These are phyloP conservation scores for Triticum turgidum DNA, from an alignment of 176 grass and related monocot species.

Conservation along the genomic window DNA sequence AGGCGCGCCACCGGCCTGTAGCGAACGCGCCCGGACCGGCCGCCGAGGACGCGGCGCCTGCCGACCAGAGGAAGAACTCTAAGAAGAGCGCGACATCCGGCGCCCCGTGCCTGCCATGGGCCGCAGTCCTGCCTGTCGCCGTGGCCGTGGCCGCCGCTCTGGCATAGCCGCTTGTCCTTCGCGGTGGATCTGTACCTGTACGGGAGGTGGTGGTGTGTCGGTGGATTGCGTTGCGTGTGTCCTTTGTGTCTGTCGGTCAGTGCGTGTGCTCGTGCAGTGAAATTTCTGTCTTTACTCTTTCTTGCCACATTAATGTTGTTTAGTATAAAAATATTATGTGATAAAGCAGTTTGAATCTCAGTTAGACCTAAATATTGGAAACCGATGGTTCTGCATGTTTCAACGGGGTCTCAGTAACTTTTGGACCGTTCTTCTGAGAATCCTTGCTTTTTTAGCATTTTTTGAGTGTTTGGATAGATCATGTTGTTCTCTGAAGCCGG, in stretches of 20 bases:
- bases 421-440: background rate
- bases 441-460: no score
- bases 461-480: no score
- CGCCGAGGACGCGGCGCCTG: conserved; percentile 32
- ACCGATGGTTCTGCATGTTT: background rate
- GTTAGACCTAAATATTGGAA: no score
- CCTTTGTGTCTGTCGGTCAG: background rate
- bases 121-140: conserved; percentile 1
- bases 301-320: conserved; percentile 25
- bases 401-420: background rate
- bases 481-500: no score
- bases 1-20: conserved; percentile 23
- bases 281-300: conserved; percentile 7
- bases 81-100: conserved; percentile 39
- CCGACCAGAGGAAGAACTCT: conserved; percentile 50
- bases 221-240: background rate
- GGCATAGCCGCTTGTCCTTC: conserved; percentile 14
- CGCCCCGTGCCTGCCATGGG: conserved; percentile 11
- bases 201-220: conserved; percentile 20
- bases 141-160: conserved; percentile 13
- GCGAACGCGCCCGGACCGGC: conserved; percentile 56
- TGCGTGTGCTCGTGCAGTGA: conserved; percentile 26
- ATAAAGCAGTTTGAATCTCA: no score
- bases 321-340: background rate
- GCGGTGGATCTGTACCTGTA: conserved; percentile 15